Conservation (phyloP, 2,329 filamentous ascomycete species). For the Verticillium dahliae region DNA sequence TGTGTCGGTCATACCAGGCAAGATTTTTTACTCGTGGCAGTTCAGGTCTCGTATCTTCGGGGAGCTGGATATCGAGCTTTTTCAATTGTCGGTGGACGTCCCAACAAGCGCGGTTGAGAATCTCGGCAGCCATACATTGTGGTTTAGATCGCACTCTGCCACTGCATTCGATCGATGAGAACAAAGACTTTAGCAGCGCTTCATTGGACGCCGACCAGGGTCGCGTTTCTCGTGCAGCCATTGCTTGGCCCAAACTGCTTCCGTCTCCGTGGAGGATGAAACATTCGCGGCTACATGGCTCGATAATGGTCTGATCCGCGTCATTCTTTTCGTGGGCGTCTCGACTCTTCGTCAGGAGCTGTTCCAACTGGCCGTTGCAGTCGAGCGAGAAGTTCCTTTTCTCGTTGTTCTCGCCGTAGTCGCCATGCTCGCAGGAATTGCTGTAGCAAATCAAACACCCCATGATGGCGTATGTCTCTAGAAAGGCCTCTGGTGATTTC, state of each 20-base stretch:
- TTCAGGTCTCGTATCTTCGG: conserved; percentile 14
- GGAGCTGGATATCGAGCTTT: conserved; percentile 28
- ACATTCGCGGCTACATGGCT: conserved; percentile 2
- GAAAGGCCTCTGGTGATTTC: conserved; percentile 22
- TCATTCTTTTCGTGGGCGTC: conserved; percentile 1
- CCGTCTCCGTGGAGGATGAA: background rate
- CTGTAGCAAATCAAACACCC: conserved; percentile 54
- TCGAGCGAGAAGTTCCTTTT: conserved; percentile 50
- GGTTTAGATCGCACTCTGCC: conserved; percentile 33
- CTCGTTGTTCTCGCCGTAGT: conserved; percentile 45
- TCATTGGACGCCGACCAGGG: conserved; percentile 44
- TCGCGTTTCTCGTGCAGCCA: background rate
- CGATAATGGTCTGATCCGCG: background rate
- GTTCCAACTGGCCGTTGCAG: conserved; percentile 7
- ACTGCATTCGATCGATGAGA: conserved; percentile 31
- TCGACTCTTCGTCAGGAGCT: background rate
- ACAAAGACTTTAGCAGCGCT: conserved; percentile 39
- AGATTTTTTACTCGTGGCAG: conserved; percentile 35
- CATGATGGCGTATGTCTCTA: conserved; percentile 49
- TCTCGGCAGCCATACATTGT: conserved; percentile 42
- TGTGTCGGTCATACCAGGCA: conserved; percentile 50
- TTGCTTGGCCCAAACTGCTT: background rate
- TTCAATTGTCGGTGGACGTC: conserved; percentile 40
- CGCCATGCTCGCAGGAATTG: conserved; percentile 55
- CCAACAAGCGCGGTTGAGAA: conserved; percentile 45